phyloP scores from a whole-genome alignment of 495 filamentous ascomycete species.

The Neurospora sp. region DNA sequence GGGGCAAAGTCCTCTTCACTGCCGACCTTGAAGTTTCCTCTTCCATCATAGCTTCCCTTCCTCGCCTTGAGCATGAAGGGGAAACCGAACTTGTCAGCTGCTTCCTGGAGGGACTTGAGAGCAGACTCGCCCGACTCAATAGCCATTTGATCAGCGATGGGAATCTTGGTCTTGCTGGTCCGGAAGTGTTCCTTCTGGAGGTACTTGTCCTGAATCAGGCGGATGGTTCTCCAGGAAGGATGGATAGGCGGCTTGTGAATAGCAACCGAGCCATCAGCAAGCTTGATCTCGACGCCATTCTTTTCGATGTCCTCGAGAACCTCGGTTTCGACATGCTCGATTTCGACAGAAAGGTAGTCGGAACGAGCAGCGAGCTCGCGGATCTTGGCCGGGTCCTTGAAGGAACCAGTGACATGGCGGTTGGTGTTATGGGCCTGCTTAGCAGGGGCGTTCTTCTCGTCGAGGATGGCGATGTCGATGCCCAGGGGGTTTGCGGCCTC shows the following conservation, averaged over 20 bases:
- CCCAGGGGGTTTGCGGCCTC: slow-evolving; percentile 82
- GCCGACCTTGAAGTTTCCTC: slow-evolving; percentile 75
- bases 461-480: slow-evolving; percentile 70
- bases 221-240: slow-evolving; percentile 80
- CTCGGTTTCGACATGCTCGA: slow-evolving; percentile 91
- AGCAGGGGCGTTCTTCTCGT: slow-evolving; percentile 68
- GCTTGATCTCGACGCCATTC: slow-evolving; percentile 40
- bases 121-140: slow-evolving; percentile 40
- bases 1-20: slow-evolving; percentile 54
- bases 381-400: slow-evolving; percentile 68
- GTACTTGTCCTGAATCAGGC: slow-evolving; percentile 94
- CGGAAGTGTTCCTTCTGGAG: slow-evolving; percentile 76
- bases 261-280: slow-evolving; percentile 26
- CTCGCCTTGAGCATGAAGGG: slow-evolving; percentile 94
- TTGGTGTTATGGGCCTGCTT: slow-evolving; percentile 78
- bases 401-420: slow-evolving; percentile 72
- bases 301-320: slow-evolving; percentile 76
- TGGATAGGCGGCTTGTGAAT: slow-evolving; percentile 51
- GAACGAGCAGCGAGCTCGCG: slow-evolving; percentile 64
- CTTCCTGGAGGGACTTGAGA: slow-evolving; percentile 48
- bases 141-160: slow-evolving; percentile 58
- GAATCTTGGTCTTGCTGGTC: slow-evolving; percentile 44
- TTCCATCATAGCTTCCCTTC: slow-evolving; percentile 88
- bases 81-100: slow-evolving; percentile 59
- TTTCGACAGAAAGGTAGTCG: slow-evolving; percentile 90